Percentiles rank a stretch among this genome's conserved stretches.
Conservation (phyloP, 139 green algal genomes). For the Choricystis sp. region DNA sequence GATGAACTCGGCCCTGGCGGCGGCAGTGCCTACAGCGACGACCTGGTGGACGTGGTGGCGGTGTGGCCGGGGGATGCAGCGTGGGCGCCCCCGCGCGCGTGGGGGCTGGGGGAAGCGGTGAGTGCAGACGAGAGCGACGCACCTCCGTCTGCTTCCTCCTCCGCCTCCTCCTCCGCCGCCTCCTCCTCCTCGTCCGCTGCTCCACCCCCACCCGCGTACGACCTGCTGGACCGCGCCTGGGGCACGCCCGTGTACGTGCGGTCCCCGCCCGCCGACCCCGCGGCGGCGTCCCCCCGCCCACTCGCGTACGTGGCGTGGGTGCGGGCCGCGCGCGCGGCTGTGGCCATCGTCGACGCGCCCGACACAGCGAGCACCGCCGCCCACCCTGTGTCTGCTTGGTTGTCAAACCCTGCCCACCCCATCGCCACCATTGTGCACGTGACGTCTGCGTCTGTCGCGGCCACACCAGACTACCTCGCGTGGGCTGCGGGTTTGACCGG, state of each 20-base stretch:
- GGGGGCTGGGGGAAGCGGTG: not conserved
- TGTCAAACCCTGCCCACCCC: slow-evolving; percentile 3
- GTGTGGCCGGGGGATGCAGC: slow-evolving; percentile 10
- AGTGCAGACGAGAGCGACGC: not conserved
- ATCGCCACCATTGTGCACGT: slow-evolving; percentile 18
- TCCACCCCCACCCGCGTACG: not conserved
- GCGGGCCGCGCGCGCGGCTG: too few species aligned
- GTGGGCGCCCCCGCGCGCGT: slow-evolving; percentile 11
- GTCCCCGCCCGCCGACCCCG: not conserved
- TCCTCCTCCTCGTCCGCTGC: too few species aligned
- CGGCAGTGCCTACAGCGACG: slow-evolving; percentile 18
- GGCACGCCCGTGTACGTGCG: not conserved
- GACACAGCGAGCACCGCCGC: not conserved
- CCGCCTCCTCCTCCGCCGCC: too few species aligned
- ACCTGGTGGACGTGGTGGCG: slow-evolving; percentile 25
- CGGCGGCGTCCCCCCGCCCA: not conserved
- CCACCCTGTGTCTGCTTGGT: not conserved
- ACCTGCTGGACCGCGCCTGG: not conserved
- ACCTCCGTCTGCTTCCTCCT: too few species aligned
- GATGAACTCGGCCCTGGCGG: slow-evolving; percentile 10
- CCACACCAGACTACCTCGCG: not conserved
- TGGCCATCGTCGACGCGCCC: not conserved
- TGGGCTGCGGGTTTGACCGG: slow-evolving; percentile 13
- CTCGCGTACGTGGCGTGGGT: not conserved
- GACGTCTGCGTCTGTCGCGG: slow-evolving; percentile 1